These are phyloP conservation scores for Aechmea fasciata DNA, from an alignment of 176 grass and related monocot species.

Conservation along the genomic window DNA sequence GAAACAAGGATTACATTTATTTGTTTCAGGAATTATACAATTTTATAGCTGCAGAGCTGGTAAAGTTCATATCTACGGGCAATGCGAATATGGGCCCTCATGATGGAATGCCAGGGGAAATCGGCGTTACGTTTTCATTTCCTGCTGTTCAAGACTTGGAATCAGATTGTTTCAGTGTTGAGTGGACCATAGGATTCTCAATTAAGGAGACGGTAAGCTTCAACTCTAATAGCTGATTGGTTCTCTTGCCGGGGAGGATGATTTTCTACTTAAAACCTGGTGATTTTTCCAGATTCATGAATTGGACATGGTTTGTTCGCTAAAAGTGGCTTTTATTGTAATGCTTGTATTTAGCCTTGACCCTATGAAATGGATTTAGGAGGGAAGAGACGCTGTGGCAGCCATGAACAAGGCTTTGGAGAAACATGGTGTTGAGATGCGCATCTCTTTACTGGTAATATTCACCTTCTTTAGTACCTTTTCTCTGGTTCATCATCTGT, in stretches of 20 bases:
- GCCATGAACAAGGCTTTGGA: not conserved
- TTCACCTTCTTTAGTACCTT: not conserved
- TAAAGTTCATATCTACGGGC: constrained; percentile 1
- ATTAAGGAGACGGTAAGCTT: constrained; percentile 1
- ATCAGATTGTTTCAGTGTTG: not conserved
- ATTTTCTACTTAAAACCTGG: not conserved
- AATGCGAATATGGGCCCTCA: not conserved
- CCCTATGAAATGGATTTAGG: not conserved
- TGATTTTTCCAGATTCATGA: not conserved
- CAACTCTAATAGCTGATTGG: not conserved
- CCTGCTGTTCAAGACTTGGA: not conserved
- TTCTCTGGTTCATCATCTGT: not conserved
- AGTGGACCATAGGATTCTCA: constrained; percentile 4
- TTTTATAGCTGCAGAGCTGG: constrained; percentile 2
- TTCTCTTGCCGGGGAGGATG: not conserved
- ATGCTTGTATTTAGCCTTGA: not conserved
- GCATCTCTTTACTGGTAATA: constrained; percentile 3
- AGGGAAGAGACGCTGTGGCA: not conserved
- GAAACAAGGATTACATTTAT: not conserved
- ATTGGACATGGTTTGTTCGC: not conserved
- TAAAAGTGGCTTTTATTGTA: not conserved
- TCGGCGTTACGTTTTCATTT: constrained; percentile 5
- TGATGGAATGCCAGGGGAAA: not conserved
- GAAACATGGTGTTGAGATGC: constrained; percentile 6
- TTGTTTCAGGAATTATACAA: constrained; percentile 6